Evolutionary conservation across 495 filamentous ascomycete species (phyloP).

Genomic region (Penicillium argentinense): DNA sequence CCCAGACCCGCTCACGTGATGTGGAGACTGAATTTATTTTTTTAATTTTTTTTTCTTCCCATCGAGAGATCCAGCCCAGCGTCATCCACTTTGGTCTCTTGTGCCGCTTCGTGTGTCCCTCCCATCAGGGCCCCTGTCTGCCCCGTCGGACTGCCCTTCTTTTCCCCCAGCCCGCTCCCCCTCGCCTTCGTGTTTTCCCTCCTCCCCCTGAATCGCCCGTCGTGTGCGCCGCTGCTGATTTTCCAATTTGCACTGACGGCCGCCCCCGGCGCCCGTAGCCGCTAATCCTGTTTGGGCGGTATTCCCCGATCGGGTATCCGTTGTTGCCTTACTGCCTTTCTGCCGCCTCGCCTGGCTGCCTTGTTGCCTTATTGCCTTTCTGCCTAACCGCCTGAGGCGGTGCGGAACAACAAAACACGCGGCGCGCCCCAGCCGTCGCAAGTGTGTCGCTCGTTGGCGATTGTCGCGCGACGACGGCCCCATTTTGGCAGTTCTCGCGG

Average conservation of each 20-base stretch:
- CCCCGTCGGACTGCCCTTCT: not conserved
- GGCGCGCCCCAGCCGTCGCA: conserved; percentile 24
- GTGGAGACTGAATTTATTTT: conserved; percentile 20
- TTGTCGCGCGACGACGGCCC: no score
- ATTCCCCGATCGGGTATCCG: not conserved
- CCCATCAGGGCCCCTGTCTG: conserved; percentile 1
- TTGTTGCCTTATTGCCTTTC: conserved; percentile 4
- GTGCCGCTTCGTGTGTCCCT: conserved; percentile 12
- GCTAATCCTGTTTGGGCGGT: conserved; percentile 26
- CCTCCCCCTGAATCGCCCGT: conserved; percentile 22
- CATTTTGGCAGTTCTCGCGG: not conserved
- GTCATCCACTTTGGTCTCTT: conserved; percentile 24
- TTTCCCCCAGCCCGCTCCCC: no score
- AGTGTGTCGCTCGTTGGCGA: no score
- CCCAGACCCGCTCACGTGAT: conserved; percentile 26
- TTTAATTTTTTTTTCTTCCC: conserved; percentile 17
- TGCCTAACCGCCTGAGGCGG: conserved; percentile 13
- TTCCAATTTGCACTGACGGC: conserved; percentile 27
- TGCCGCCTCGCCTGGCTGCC: conserved; percentile 18
- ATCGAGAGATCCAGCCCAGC: conserved; percentile 27
- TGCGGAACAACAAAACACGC: conserved; percentile 32
- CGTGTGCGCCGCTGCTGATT: conserved; percentile 22
- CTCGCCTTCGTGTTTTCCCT: no score
- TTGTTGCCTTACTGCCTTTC: conserved; percentile 6
- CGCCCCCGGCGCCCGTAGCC: conserved; percentile 27